Conservation (phyloP, 257 asterid genomes). For the Solanum bukasovii region DNA sequence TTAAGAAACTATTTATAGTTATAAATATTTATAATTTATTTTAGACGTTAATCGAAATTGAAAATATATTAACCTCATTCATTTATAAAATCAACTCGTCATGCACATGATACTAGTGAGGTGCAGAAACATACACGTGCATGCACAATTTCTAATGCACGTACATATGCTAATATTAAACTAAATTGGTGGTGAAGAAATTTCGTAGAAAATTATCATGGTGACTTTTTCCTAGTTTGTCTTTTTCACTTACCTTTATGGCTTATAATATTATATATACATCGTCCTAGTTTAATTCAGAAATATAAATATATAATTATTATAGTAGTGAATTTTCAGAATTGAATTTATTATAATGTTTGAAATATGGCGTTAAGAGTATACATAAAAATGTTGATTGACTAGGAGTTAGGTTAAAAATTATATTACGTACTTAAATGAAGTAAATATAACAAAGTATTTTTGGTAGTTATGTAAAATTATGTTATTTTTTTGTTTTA, state of each 20-base stretch:
- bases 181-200: neutral
- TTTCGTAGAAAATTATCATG: neutral
- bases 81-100: neutral
- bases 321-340: no score
- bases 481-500: no score
- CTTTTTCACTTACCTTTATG: neutral
- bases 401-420: neutral
- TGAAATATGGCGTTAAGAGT: neutral
- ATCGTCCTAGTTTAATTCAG: no score
- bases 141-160: neutral
- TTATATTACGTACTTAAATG: no score
- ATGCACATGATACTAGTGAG: neutral
- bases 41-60: no score
- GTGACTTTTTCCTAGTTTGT: neutral
- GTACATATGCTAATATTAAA: no score
- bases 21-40: no score
- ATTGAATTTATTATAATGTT: no score
- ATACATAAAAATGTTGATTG: neutral
- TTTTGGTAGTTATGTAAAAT: neutral
- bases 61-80: no score
- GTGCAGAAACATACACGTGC: neutral
- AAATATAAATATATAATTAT: no score
- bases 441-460: neutral
- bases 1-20: no score
- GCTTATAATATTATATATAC: no score